These are phyloP conservation scores for Ganoderma resinaceum DNA, from an alignment of 1,284 basidiomycete genomes.

Conservation along the genomic window DNA sequence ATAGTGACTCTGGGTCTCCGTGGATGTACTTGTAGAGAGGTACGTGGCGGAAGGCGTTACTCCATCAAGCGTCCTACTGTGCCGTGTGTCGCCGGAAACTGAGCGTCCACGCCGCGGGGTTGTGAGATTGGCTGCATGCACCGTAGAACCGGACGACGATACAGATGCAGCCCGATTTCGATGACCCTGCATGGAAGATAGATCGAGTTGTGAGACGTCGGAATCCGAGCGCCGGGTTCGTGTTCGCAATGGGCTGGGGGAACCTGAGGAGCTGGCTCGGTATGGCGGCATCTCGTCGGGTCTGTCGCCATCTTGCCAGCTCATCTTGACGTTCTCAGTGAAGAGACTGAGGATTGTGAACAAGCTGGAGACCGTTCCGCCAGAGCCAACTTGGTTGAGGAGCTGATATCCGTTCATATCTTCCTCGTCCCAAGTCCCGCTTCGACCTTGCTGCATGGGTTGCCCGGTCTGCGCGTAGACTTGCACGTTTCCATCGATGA, in stretches of 20 bases:
- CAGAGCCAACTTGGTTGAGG: slow-evolving; percentile 93
- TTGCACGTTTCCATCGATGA: slow-evolving; percentile 90
- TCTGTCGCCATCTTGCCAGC: slow-evolving; percentile 77
- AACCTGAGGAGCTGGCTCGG: slow-evolving; percentile 31
- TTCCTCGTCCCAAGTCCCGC: slow-evolving; percentile 78
- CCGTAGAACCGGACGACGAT: slow-evolving; percentile 72
- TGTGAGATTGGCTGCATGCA: slow-evolving; percentile 54
- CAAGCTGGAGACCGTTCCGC: slow-evolving; percentile 93
- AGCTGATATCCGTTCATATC: slow-evolving; percentile 94
- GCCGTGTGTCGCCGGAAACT: slow-evolving; percentile 24
- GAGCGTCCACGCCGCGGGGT: slow-evolving; percentile 39
- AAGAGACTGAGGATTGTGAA: slow-evolving; percentile 96
- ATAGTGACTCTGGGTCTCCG: slow-evolving; percentile 47
- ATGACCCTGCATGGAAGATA: slow-evolving; percentile 42
- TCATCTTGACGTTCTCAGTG: slow-evolving; percentile 95
- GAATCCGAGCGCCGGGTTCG: slow-evolving; percentile 52
- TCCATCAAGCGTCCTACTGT: slow-evolving; percentile 20
- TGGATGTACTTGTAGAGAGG: slow-evolving; percentile 2
- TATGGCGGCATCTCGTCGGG: slow-evolving; percentile 35
- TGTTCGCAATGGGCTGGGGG: slow-evolving; percentile 36
- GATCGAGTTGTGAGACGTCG: slow-evolving; percentile 68
- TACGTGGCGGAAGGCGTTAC: neutral
- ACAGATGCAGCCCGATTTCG: slow-evolving; percentile 55
- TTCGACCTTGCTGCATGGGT: slow-evolving; percentile 48
- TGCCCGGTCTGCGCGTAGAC: slow-evolving; percentile 80